Evolutionary conservation across 352 stramenopile species (phyloP), one percentile per base, ranked within the genome.

Genomic region (Phytopythium helicoides): DNA sequence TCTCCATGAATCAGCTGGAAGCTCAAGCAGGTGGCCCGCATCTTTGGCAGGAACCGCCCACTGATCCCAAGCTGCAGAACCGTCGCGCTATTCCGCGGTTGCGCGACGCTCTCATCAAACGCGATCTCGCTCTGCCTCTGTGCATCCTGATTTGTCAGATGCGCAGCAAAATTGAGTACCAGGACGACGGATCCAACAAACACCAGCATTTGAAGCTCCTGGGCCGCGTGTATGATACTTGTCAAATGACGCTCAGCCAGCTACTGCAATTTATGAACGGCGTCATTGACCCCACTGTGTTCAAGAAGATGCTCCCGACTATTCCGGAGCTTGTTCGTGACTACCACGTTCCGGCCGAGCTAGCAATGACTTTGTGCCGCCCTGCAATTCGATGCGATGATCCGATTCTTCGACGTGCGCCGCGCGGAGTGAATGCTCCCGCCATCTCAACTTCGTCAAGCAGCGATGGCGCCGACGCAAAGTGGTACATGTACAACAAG

Each of bases 91-190:
- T 95, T 36, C 82, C 82, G 1, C 79, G 79, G 3, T 57, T 95
- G 15, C 81, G 85, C n/a, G 83, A 95, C 55, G 84, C 85, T 40
- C 58, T 95, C 2, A 81, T 93, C 41, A 95, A 95, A 60, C 70
- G 79, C 16, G 66, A 91, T 40, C 52, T 95, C 37, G 85, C 81
- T 1, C 62, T 92, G 16, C 85, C 85, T 14, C 53, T 95, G 42
- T 90, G 75, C 34, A 66, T 93, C 3, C 28, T 93, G 10, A 95
- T 95, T 49, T 91, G 82, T 35, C 85, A 95, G 62, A 89, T 93
- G 64, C 82, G 85, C 39, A 86, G 79, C 54, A 80, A 78, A 37
- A 95, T 95, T 53, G 82, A 93, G 58, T 89, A 85, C 49, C 66
- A 90, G 47, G 81, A 92, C 36, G 73, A 86, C 51, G 46, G 47